These are phyloP conservation scores for Colletotrichum tamarilloi DNA, from an alignment of 2,329 filamentous ascomycete species.

Conservation along the genomic window DNA sequence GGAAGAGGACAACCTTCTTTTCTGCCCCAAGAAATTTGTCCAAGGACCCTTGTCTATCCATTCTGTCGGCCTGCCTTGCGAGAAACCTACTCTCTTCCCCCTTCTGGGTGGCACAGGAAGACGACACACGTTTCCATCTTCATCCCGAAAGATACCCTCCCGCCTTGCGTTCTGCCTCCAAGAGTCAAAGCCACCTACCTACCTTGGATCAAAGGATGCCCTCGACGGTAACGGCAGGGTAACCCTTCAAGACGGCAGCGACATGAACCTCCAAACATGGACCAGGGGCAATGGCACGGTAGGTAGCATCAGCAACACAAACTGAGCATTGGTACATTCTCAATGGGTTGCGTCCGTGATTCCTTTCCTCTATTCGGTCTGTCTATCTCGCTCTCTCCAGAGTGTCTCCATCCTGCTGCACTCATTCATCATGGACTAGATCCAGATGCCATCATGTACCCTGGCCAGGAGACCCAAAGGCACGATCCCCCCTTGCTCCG, in stretches of 20 bases:
- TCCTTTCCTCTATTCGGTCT: not conserved
- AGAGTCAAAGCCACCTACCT: not conserved
- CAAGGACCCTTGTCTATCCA: not conserved
- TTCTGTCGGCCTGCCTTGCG: not conserved
- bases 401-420: not conserved
- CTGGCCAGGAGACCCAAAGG: not conserved
- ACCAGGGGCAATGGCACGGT: not conserved
- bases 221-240: not conserved
- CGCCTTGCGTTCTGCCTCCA: not conserved
- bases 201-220: not conserved
- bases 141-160: not conserved
- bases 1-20: conserved; percentile 5
- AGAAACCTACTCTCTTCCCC: not conserved
- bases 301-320: not conserved
- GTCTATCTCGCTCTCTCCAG: not conserved
- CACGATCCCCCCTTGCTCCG: conserved; percentile 20
- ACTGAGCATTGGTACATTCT: not conserved
- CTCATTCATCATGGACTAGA: not conserved
- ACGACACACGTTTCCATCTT: not conserved
- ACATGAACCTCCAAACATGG: conserved; percentile 8
- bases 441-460: conserved; percentile 16
- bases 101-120: not conserved
- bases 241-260: not conserved
- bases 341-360: not conserved
- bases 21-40: not conserved